These are phyloP conservation scores for Syzygium jambos DNA, from an alignment of 345 rosid species.

Conservation along the genomic window DNA sequence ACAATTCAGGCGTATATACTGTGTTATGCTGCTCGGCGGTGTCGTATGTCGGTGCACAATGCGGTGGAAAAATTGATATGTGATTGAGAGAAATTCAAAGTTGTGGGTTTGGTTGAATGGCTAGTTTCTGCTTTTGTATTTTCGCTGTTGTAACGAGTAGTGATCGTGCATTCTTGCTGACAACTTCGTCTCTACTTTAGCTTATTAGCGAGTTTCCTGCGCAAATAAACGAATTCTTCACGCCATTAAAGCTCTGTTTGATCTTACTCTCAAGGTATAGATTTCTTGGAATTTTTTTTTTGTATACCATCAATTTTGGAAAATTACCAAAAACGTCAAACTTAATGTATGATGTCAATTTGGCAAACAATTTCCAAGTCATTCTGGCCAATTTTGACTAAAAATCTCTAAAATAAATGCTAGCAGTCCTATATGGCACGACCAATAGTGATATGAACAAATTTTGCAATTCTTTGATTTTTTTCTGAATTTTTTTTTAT, in stretches of 20 bases:
- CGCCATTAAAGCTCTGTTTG: background rate
- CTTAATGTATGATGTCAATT: too few relatives aligned
- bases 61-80: background rate
- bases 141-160: rapidly evolving
- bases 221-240: background rate
- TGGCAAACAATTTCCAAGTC: too few relatives aligned
- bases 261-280: background rate
- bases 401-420: too few relatives aligned
- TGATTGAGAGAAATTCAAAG: background rate
- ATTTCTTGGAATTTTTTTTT: background rate
- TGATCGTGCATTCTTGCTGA: background rate
- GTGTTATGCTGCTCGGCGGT: background rate
- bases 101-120: background rate
- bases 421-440: too few relatives aligned
- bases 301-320: background rate
- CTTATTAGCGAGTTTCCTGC: background rate
- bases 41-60: background rate
- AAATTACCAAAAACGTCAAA: too few relatives aligned
- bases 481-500: too few relatives aligned
- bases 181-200: background rate
- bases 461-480: too few relatives aligned
- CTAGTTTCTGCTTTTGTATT: background rate
- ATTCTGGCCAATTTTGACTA: too few relatives aligned
- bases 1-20: background rate
- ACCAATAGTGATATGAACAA: too few relatives aligned